Evolutionary conservation across 2,329 filamentous ascomycete species (phyloP).

Genomic region (Aspergillus ibericus): DNA sequence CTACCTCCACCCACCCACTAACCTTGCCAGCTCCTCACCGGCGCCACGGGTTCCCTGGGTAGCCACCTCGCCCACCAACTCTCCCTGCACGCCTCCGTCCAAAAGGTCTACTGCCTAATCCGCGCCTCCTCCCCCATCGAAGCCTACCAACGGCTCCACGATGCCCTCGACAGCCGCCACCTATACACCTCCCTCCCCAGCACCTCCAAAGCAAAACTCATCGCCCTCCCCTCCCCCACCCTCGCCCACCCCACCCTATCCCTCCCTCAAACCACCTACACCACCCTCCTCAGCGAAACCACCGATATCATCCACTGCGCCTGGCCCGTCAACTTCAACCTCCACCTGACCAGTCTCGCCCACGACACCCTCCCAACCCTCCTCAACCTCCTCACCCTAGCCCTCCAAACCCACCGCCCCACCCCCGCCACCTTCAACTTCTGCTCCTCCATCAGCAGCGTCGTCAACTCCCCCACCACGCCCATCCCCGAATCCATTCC

Average conservation of each 20-base stretch:
- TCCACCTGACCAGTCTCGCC: slow-evolving; percentile 57
- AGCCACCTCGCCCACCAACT: slow-evolving; percentile 57
- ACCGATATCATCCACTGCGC: slow-evolving; percentile 62
- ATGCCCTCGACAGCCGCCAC: slow-evolving; percentile 43
- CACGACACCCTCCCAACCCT: slow-evolving; percentile 54
- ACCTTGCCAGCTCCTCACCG: slow-evolving; percentile 53
- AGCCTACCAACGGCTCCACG: slow-evolving; percentile 46
- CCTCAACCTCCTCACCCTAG: slow-evolving; percentile 44
- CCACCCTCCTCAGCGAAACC: slow-evolving; percentile 42
- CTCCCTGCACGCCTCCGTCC: slow-evolving; percentile 33
- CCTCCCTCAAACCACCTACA: slow-evolving; percentile 44
- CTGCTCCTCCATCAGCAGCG: slow-evolving; percentile 52
- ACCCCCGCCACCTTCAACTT: slow-evolving; percentile 48
- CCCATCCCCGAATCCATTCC: slow-evolving; percentile 39
- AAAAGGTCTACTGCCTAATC: slow-evolving; percentile 58
- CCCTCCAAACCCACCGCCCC: slow-evolving; percentile 31
- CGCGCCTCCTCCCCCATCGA: slow-evolving; percentile 48
- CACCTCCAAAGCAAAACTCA: slow-evolving; percentile 39
- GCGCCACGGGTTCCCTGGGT: slow-evolving; percentile 66
- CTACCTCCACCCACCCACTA: background rate
- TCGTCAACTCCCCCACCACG: slow-evolving; percentile 29
- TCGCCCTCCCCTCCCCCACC: slow-evolving; percentile 47
- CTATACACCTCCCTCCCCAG: slow-evolving; percentile 26
- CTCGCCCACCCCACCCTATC: slow-evolving; percentile 53
- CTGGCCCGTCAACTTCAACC: slow-evolving; percentile 66